Percentiles rank a stretch among this genome's conserved stretches.
Evolutionary conservation across 768 basidiomycete species (phyloP).

Genomic region (Hygrocybe coccinea): DNA sequence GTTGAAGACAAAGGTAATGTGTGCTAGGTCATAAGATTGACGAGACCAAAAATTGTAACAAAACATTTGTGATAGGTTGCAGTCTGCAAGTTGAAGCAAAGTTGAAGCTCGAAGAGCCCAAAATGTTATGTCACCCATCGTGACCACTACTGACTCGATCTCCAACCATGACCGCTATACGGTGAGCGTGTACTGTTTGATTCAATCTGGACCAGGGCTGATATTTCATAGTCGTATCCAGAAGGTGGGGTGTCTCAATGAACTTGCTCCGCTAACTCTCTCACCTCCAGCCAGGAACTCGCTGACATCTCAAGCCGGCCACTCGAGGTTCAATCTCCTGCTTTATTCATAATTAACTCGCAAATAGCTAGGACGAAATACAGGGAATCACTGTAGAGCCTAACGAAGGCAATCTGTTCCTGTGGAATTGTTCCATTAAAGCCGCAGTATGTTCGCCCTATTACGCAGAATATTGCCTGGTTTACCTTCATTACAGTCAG

Average conservation of each 20-base stretch:
- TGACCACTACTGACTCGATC: background rate
- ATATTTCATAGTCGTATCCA: slow-evolving; percentile 57
- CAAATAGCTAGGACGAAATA: slow-evolving; percentile 4
- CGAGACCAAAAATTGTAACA: no score
- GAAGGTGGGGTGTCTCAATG: slow-evolving; percentile 42
- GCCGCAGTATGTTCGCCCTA: slow-evolving; percentile 51
- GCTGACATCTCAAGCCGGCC: slow-evolving; percentile 57
- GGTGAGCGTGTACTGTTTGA: slow-evolving; percentile 26
- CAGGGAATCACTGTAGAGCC: slow-evolving; percentile 62
- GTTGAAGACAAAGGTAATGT: no score
- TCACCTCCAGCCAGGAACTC: slow-evolving; percentile 54
- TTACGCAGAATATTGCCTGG: slow-evolving; percentile 3
- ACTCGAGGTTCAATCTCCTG: slow-evolving; percentile 44
- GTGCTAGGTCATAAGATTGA: no score
- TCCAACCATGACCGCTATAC: slow-evolving; percentile 37
- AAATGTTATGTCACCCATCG: no score
- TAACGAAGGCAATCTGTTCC: slow-evolving; percentile 65
- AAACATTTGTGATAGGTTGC: no score
- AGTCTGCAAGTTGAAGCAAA: no score
- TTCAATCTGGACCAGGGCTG: background rate
- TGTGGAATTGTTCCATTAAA: slow-evolving; percentile 76
- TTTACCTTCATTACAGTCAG: slow-evolving; percentile 40
- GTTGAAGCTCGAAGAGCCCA: no score
- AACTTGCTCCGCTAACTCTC: slow-evolving; percentile 2
- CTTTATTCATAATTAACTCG: slow-evolving; percentile 3